Evolutionary conservation across 768 basidiomycete species (phyloP), one percentile per base, ranked within the genome.

Genomic region (Paxillus ammoniavirescens): DNA sequence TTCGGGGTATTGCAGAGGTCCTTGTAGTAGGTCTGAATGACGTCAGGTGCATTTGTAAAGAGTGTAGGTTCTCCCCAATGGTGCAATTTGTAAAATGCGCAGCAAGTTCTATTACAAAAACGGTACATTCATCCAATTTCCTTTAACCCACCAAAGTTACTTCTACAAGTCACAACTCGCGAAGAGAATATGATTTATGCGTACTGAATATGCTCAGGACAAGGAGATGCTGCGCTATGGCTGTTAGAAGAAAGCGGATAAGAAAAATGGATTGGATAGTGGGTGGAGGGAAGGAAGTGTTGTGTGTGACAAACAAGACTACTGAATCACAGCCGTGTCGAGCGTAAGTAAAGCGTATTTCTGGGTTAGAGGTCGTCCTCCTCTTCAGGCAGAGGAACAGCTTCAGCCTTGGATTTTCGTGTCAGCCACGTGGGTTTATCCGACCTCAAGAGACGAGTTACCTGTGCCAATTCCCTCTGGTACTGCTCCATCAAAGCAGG

Each of bases 371-470:
- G 79, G 61, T 93, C 89, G 53, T 96, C 93, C 47, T 95, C 97
- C 73, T 99, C 97, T 74, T 98, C 97, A 49, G 97, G 97, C 57
- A 99, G 90, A 66, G 97, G 97, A 58, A 94, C 88, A 57, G 79
- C 78, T 66, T 91, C 93, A 55, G 96, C 96, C 87, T 92, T 50
- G 13, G 8, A 47, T 55, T 30, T 26, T 51, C 53, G 41, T 48
- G 55, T 66, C 38, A 54, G 52, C 12, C n/a, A 59, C 12, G 28
- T 33, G 13, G 31, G 50, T 17, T 45, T 18, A 33, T 2, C 50
- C 17, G 42, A 43, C 28, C 10, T n/a, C 4, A 15, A 49, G 2
- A 31, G 50, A 41, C 33, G 45, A 69, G 76, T 56, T 62, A 89
- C 91, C 74, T 73, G 68, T 54, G 78, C 73, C 77, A 98, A 76